Percentiles rank a stretch among this genome's conserved stretches.
Conservation (phyloP, 371 early-diverging fungal species). For the Lichtheimia ramosa region DNA sequence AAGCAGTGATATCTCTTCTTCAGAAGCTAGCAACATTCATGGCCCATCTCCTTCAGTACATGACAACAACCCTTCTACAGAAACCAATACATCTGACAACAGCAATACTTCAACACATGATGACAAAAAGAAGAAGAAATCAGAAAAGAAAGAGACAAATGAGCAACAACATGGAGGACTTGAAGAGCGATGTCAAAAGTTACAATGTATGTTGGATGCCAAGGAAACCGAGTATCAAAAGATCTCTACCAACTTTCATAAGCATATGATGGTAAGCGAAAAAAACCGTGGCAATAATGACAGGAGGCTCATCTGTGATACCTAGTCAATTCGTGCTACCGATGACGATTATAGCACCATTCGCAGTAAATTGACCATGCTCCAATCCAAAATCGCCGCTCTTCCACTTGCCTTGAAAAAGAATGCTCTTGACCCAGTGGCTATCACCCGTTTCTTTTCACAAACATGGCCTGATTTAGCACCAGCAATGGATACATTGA, state of each 20-base stretch:
- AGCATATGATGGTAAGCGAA: slow-evolving; percentile 24
- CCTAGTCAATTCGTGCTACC: slow-evolving; percentile 34
- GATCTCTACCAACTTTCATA: slow-evolving; percentile 40
- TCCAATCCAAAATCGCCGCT: slow-evolving; percentile 38
- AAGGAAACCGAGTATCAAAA: slow-evolving; percentile 35
- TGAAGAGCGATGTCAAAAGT: slow-evolving; percentile 20
- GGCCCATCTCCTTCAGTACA: background rate
- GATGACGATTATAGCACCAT: slow-evolving; percentile 49
- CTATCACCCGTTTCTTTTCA: slow-evolving; percentile 24
- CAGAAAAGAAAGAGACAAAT: background rate
- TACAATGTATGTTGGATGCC: slow-evolving; percentile 27
- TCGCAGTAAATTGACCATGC: slow-evolving; percentile 32
- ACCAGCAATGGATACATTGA: slow-evolving; percentile 26
- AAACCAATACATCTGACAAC: background rate
- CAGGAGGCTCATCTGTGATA: too few species aligned
- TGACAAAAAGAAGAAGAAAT: background rate
- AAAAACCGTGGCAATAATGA: too few species aligned
- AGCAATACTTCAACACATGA: background rate
- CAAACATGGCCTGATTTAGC: slow-evolving; percentile 27
- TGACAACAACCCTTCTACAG: background rate
- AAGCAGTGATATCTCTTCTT: background rate
- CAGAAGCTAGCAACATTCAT: background rate
- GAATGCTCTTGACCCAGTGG: slow-evolving; percentile 28
- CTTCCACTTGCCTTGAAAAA: slow-evolving; percentile 37
- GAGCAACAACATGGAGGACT: slow-evolving; percentile 3